Evolutionary conservation across 192 early-diverging fungal genomes (phyloP), one percentile per base, ranked within the genome.

Genomic region (Podila epicladia): DNA sequence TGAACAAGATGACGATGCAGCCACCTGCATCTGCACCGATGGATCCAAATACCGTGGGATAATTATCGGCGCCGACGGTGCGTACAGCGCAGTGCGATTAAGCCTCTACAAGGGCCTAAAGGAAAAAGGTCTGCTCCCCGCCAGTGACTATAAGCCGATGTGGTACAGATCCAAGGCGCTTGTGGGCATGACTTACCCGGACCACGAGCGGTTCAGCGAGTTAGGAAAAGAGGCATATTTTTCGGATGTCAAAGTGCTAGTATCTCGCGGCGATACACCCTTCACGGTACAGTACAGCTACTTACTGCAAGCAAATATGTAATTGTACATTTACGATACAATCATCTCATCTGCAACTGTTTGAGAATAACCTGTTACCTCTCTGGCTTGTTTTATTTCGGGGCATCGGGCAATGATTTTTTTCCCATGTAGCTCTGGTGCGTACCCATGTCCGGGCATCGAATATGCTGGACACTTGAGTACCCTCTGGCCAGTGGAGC

Each of bases 21-120:
- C 41, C 2, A 45, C 41, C 3, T 45, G 41, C 13, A 73, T 71
- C 33, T 73, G 71, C 59, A 64, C 69, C 66, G 71, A 80, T 29
- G 77, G 73, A 61, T 68, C 77, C 19, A 80, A 66, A 4, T 80
- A 72, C 60, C 58, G 65, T 65, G 4, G 77, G 77, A 6, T 60
- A 64, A 71, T 80, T 38, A 29, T 80, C 17, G 77, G 77, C 3
- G 77, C 77, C n/a, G 77, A 80, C 31, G 77, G 77, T n/a, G 77
- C 77, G n/a, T 80, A 80, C 38, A 80, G 77, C n/a, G 70, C 77
- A 12, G 67, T 62, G 28, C 77, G 77, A 15, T 62, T 68, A 62
- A 72, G 72, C 57, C 62, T 80, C 28, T 80, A 80, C 58, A 17
- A 58, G 38, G 58, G 58, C n/a, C 77, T 80, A 5, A 64, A 63